Base-by-base conservation (phyloP, 2,329 filamentous ascomycete species). In the Stylonectria norvegica region DNA sequence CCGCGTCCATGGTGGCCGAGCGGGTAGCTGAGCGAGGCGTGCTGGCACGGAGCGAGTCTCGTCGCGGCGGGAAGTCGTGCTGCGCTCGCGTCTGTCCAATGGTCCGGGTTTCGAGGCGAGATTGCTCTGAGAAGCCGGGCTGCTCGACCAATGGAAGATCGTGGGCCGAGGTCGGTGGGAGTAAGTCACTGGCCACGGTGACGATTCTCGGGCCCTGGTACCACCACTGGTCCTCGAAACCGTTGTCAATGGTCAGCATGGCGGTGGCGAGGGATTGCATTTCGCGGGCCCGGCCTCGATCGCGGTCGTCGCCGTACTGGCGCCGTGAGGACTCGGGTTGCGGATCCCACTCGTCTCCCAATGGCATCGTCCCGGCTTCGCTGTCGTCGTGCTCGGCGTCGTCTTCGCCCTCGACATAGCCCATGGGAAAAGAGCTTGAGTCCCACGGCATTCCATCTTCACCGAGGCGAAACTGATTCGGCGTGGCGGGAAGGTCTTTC, bases 171-270 rank as follows among this genome's bases (percentile, higher is more conserved):
- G 48, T 44, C 16, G 50, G 47, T 14, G 49, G 40, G 14, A 57
- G 29, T 14, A 49, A 37, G 18, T 46, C 47, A 19, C 55, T 55
- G 7, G 47, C 35, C 5, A 56, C 40, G 19, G 55, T 56, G 34
- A 56, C 53, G 5, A 59, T 44, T 4, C 57, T 55, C 25, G 58
- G 39, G 1, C 73, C 74, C 45, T 72, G 71, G 49, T 76, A 70
- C 74, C 75, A 78, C 73, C 74, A 77, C 56, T 78, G 73, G 45
- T 72, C 70, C 59, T 78, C 75, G 48, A 78, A 78, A 3, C 75
- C 75, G 49, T 77, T 78, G 51, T 78, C 75, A 3, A 78, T 70
- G 3, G 75, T 78, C 62, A 78, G 69, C 66, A 78, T 69, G 25
- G 75, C 75, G 4, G 68, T 67, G 8, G 72, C 74, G 4, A 78